Evolutionary conservation across 768 basidiomycete genomes (phyloP), one percentile per base, ranked within the genome.

Genomic region (Lentinula sp.): DNA sequence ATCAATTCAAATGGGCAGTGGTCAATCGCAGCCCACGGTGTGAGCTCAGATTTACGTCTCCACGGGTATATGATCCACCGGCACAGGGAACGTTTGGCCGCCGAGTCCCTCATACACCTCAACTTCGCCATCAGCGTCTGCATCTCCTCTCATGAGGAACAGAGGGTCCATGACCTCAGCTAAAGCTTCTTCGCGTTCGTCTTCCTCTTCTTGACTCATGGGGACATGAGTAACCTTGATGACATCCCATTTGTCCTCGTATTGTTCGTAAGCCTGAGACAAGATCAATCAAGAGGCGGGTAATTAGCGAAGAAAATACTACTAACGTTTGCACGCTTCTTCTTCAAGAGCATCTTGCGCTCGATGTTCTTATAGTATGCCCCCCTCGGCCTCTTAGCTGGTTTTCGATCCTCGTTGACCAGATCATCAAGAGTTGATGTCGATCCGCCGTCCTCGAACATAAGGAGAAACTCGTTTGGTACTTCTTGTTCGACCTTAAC

Each of bases 331-430:
- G 82, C 83, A 7, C 92, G 84, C 71, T 86, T 91, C 77, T 92
- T 93, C 73, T 93, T 93, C 45, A 94, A 77, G 23, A 84, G 78
- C 86, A 93, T 93, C 74, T 93, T 93, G 50, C 91, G 84, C 73
- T 92, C 90, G 58, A 94, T 91, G 68, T 87, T 87, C 73, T 92
- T 94, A 75, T 93, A 93, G 68, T 90, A 93, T 0, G 87, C 92
- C n/a, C 88, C 91, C 67, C 83, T 85, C 32, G 73, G 68, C 66
- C 79, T 78, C 13, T 15, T 37, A 7, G 15, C 18, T 42, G 55
- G 35, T 46, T 45, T 58, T 35, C 37, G 49, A 39, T 65, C 67
- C 12, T 67, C 68, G 33, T 74, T 73, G 23, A 72, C 68, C 10
- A 76, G 66, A n/a, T 75, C 71, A 41, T 77, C 74, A 32, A 75